A percentile compares a stretch with the other conserved stretches of the same genome.
phyloP scores from a whole-genome alignment of 2,329 filamentous ascomycete species.

The Fusarium hainanense region DNA sequence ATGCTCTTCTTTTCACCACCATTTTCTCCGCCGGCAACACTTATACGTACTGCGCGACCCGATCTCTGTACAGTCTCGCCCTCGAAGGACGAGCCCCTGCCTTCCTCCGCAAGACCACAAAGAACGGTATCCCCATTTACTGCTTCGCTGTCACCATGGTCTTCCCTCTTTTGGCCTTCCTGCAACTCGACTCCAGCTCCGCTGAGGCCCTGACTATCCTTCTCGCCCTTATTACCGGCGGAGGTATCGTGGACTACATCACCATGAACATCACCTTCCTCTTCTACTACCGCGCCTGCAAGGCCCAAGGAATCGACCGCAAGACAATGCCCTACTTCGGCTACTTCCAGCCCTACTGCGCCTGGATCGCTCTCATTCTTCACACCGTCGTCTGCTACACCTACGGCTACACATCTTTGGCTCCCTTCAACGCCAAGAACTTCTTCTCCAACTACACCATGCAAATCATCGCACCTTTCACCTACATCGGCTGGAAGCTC shows the following conservation, averaged over 20 bases:
- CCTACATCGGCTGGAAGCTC: slow-evolving; percentile 68
- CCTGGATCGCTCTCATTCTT: slow-evolving; percentile 33
- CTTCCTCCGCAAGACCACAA: slow-evolving; percentile 64
- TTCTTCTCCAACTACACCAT: slow-evolving; percentile 63
- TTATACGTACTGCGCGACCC: slow-evolving; percentile 58
- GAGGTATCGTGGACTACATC: slow-evolving; percentile 63
- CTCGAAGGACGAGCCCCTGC: slow-evolving; percentile 63
- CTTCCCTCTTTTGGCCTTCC: slow-evolving; percentile 59
- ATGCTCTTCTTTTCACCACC: slow-evolving; percentile 58
- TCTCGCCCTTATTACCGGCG: slow-evolving; percentile 59
- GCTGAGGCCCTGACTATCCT: slow-evolving; percentile 58
- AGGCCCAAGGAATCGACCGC: slow-evolving; percentile 59
- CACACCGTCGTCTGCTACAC: slow-evolving; percentile 50
- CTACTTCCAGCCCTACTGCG: slow-evolving; percentile 44
- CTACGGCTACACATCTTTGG: slow-evolving; percentile 64
- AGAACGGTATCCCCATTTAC: slow-evolving; percentile 65
- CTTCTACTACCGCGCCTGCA: slow-evolving; percentile 65
- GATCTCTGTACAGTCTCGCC: slow-evolving; percentile 66
- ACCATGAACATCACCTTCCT: slow-evolving; percentile 67
- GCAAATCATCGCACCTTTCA: slow-evolving; percentile 58
- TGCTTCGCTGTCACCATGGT: slow-evolving; percentile 60
- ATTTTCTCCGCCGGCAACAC: slow-evolving; percentile 56
- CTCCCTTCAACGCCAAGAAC: slow-evolving; percentile 59
- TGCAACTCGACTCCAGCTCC: slow-evolving; percentile 56
- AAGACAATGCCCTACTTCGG: slow-evolving; percentile 62